Evolutionary conservation across 805 yeast genomes (phyloP), one percentile per base, ranked within the genome.

Genomic region (Teunomyces tritomae): DNA sequence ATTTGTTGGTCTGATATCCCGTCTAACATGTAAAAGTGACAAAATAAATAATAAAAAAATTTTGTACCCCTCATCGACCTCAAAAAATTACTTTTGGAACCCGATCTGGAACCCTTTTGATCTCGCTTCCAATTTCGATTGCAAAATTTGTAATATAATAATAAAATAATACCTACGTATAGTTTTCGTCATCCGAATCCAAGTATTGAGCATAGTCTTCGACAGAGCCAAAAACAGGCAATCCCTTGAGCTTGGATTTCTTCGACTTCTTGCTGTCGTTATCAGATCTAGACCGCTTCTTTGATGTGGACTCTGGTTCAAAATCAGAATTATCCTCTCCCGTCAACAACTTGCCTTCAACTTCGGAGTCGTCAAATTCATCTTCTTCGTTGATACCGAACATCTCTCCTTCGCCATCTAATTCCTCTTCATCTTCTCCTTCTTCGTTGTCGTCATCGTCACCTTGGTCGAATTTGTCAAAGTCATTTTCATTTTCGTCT

Each of bases 191-290:
- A 27, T 84, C 87, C 11, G 87, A 83, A 27, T 76, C 76, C 63
- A 87, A 68, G 56, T 83, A 84, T 61, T 87, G 75, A 26, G 92
- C 84, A 62, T 89, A 90, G 51, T 87, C 96, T 36, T 87, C 96
- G 8, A 84, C 96, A 40, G 90, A 84, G 1, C 96, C 97, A 71
- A 89, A 91, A 16, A 83, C 75, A 17, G 97, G 97, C 50, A 91
- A 71, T 41, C 77, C 81, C 59, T 79, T 83, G 58, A 87, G 70
- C 64, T 79, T 83, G 40, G 73, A 67, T 61, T 74, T 81, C 72
- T 79, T 82, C 14, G 74, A 56, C 53, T 70, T 73, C 51, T 58
- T 58, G 16, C 50, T 65, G 37, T 70, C 68, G 48, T 65, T 58
- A 24, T 46, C 48, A 11, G 61, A 54, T 49, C 56, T 61, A 24